Evolutionary conservation across 306 rosid species (phyloP), one percentile per base, ranked within the genome.

Genomic region (Acacia acuminata): DNA sequence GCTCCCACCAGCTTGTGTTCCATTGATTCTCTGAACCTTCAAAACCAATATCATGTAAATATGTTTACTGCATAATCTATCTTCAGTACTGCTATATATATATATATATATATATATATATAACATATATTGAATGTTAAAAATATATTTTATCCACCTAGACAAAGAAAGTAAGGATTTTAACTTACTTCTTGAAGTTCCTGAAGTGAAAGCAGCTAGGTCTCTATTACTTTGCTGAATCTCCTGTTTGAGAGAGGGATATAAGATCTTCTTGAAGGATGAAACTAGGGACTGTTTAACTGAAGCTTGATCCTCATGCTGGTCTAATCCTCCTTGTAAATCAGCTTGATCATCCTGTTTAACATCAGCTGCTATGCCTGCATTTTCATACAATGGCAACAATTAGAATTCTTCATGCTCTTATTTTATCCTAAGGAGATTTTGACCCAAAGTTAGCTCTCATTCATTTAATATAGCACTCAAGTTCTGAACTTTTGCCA

Each of bases 1-100:
- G 94, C 75, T 87, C 93, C 91, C 88, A 89, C 97, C 97, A 93
- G 88, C 88, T 84, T 8, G 94, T 87, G 44, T 82, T 85, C 96
- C 96, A 93, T 84, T 90, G 75, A 12, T 83, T 88, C 69, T 87
- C 82, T 76, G 84, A 63, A 68, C 86, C 91, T 90, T 34, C 80
- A 32, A 32, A 78, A 19, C 58, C 75, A 36, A 14, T 13, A 45
- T 80, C 68, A 76, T 40, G 60, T 25, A 45, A 25, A 15, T 45
- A 22, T 64, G 30, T 14, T 10, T 19, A 42, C 47, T 15, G 7
- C 19, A 27, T 63, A 63, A 66, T 11, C 47, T 67, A 34, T 56
- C 25, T 36, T 66, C 71, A 61, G 16, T 4, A 24, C 36, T 55
- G 61, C 61, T 8, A 55, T 8, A 55, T 2, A 55, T 2, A n/a